phyloP scores from a whole-genome alignment of 805 yeast genomes.

The Yarrowia sp. region DNA sequence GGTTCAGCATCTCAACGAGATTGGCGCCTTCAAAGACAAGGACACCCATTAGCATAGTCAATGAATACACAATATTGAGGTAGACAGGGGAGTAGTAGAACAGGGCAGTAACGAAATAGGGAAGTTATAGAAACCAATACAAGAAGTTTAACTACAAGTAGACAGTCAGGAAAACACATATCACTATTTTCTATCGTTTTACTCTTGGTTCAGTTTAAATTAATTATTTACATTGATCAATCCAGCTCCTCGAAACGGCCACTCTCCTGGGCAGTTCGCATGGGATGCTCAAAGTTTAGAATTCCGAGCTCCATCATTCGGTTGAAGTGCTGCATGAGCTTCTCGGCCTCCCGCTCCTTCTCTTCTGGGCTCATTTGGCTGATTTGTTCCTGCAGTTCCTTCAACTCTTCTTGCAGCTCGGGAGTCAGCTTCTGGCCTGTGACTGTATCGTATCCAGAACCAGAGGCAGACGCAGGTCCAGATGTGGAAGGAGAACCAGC shows the following conservation, averaged over 20 bases:
- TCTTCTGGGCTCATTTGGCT: conserved; percentile 53
- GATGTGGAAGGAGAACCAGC: conserved; percentile 39
- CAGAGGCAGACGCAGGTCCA: conserved; percentile 23
- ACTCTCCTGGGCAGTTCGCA: conserved; percentile 33
- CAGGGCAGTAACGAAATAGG: no score
- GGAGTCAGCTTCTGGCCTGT: conserved; percentile 45
- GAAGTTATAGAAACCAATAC: no score
- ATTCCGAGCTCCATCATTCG: conserved; percentile 53
- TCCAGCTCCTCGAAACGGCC: conserved; percentile 33
- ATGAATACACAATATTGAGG: neutral
- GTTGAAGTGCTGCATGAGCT: conserved; percentile 54
- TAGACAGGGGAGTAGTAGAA: neutral
- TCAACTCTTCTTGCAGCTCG: conserved; percentile 35
- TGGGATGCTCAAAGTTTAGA: conserved; percentile 54
- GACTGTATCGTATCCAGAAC: conserved; percentile 43
- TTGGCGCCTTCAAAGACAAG: conserved; percentile 44
- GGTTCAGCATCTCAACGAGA: conserved; percentile 47
- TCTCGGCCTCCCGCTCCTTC: conserved; percentile 56
- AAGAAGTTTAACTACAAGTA: neutral
- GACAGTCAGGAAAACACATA: no score
- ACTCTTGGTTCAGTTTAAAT: no score
- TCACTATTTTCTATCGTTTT: no score
- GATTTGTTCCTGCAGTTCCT: conserved; percentile 6
- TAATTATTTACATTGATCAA: neutral
- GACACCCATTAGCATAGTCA: conserved; percentile 20